Conservation (phyloP, 2,329 filamentous ascomycete species). For the Penicillium italicum region DNA sequence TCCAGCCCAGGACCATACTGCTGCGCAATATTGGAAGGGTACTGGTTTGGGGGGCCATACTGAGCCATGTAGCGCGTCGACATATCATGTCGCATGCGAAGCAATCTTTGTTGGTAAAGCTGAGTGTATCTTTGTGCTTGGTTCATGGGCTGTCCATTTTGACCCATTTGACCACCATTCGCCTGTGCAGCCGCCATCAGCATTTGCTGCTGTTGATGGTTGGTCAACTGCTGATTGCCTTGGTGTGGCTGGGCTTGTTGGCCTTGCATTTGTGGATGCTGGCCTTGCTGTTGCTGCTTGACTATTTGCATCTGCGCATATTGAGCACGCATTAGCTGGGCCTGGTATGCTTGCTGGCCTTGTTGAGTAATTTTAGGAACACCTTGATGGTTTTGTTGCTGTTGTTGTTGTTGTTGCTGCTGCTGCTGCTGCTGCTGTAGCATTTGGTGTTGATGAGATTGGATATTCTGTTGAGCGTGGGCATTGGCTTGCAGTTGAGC, state of each 20-base stretch:
- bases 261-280: conserved; percentile 27
- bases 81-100: conserved; percentile 38
- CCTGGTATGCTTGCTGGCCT: conserved; percentile 37
- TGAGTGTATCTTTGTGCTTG: conserved; percentile 35
- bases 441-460: conserved; percentile 39
- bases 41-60: conserved; percentile 39
- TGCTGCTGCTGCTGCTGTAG: conserved; percentile 36
- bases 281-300: conserved; percentile 25
- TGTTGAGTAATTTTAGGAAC: conserved; percentile 22
- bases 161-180: conserved; percentile 35
- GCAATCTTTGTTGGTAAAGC: conserved; percentile 37
- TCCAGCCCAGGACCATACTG: conserved; percentile 39
- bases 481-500: conserved; percentile 44
- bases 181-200: conserved; percentile 40
- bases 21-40: conserved; percentile 37
- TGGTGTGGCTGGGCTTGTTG: conserved; percentile 31
- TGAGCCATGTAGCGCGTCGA: conserved; percentile 35
- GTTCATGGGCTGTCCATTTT: conserved; percentile 29
- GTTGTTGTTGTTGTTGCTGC: conserved; percentile 25
- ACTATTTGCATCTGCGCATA: conserved; percentile 39
- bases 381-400: conserved; percentile 20
- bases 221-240: conserved; percentile 33
- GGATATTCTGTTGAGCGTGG: conserved; percentile 47
- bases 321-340: conserved; percentile 39
- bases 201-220: conserved; percentile 39